Evolutionary conservation across 2,329 filamentous ascomycete species (phyloP).

Genomic region (Ophiostoma sp.): DNA sequence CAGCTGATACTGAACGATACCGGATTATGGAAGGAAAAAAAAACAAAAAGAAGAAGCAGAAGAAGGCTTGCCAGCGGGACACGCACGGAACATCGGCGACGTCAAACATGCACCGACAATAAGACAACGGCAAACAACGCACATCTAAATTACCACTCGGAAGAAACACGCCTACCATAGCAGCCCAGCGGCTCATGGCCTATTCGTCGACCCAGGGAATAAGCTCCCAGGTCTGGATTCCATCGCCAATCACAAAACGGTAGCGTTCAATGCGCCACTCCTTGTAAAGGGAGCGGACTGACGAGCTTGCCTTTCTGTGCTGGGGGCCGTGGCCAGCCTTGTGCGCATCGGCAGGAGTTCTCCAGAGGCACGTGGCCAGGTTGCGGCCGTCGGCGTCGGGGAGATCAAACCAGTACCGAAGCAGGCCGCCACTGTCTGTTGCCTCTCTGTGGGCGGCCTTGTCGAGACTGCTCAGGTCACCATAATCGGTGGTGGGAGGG

Average conservation of each 20-base stretch:
- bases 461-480: slow-evolving; percentile 66
- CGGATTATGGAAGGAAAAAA: neutral
- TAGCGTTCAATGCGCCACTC: slow-evolving; percentile 68
- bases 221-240: slow-evolving; percentile 59
- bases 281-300: slow-evolving; percentile 56
- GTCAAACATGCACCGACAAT: neutral
- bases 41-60: neutral
- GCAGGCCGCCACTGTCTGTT: slow-evolving; percentile 68
- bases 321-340: slow-evolving; percentile 56
- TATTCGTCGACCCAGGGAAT: slow-evolving; percentile 46
- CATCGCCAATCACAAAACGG: slow-evolving; percentile 63
- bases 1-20: neutral
- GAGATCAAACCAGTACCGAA: slow-evolving; percentile 87
- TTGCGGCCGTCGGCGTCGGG: slow-evolving; percentile 67
- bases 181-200: neutral
- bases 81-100: neutral
- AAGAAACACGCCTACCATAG: neutral
- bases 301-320: slow-evolving; percentile 60
- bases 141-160: neutral
- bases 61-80: no score
- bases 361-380: slow-evolving; percentile 73
- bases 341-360: slow-evolving; percentile 54
- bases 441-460: slow-evolving; percentile 76
- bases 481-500: slow-evolving; percentile 59
- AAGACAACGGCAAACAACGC: neutral